A percentile compares a stretch with the other conserved stretches of the same genome.
phyloP scores from a whole-genome alignment of 129 eudicot genomes.

The Flaveria linearis region DNA sequence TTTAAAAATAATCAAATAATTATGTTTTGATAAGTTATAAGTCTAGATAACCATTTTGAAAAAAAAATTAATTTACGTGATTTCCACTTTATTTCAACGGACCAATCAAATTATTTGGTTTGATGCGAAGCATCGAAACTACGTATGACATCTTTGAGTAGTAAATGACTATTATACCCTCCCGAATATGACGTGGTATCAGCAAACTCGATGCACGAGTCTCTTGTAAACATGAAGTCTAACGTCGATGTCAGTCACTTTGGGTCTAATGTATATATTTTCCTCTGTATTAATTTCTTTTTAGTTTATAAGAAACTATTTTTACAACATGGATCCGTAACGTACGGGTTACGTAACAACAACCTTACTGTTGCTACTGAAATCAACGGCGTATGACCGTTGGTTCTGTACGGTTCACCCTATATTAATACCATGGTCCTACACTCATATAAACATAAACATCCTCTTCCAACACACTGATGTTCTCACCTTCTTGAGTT shows the following conservation, averaged over 20 bases:
- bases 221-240: no score
- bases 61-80: no score
- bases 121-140: not conserved
- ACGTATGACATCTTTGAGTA: constrained; percentile 8
- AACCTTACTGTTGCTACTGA: not conserved
- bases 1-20: no score
- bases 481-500: not conserved
- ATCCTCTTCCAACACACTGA: not conserved
- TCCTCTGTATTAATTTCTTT: no score
- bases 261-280: no score
- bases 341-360: no score
- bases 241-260: no score
- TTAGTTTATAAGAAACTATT: no score
- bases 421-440: constrained; percentile 40
- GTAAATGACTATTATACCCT: constrained; percentile 12
- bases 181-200: constrained; percentile 25
- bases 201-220: not conserved
- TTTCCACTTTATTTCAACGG: not conserved
- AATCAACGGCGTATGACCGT: constrained; percentile 23
- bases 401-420: constrained; percentile 39
- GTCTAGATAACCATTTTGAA: no score
- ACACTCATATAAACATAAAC: constrained; percentile 17
- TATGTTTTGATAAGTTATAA: no score
- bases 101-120: constrained; percentile 1
- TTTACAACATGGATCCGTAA: no score